A percentile compares a stretch with the other conserved stretches of the same genome.
These are phyloP conservation scores for Aureobasidium sp. DNA, from an alignment of 2,329 filamentous ascomycete genomes.

Conservation along the genomic window DNA sequence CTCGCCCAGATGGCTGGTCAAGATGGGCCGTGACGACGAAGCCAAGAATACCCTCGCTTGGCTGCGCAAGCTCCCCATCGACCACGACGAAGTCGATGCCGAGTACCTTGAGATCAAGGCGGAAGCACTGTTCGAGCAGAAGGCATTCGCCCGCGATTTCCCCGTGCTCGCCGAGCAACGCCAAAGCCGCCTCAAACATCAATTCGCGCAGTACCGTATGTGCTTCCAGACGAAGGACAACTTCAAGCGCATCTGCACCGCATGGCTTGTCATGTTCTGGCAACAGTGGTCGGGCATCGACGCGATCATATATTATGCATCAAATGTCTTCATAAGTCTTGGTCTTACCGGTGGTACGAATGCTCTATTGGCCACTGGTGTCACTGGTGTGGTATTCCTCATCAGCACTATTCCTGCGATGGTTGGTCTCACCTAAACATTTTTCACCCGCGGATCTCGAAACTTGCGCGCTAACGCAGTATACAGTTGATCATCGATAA, in stretches of 20 bases:
- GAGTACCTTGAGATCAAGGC: constrained; percentile 82
- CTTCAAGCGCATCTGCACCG: constrained; percentile 59
- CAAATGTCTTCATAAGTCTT: constrained; percentile 42
- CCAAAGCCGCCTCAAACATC: constrained; percentile 44
- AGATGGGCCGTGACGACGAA: constrained; percentile 63
- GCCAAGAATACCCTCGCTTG: constrained; percentile 55
- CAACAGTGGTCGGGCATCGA: constrained; percentile 48
- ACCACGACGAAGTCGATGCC: constrained; percentile 63
- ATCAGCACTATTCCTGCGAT: constrained; percentile 60
- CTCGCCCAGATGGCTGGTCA: constrained; percentile 67
- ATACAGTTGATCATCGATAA: constrained; percentile 48
- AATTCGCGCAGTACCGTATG: constrained; percentile 45
- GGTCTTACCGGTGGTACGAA: constrained; percentile 41
- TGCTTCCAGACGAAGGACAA: constrained; percentile 54
- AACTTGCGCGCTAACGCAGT: constrained; percentile 37
- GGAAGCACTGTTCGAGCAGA: constrained; percentile 70
- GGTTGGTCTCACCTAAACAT: constrained; percentile 27
- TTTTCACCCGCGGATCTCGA: constrained; percentile 48
- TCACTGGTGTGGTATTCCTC: constrained; percentile 66
- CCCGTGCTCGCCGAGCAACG: constrained; percentile 54
- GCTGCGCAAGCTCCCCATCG: constrained; percentile 54
- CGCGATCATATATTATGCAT: constrained; percentile 42
- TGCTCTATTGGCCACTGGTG: constrained; percentile 61
- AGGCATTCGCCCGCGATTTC: constrained; percentile 50
- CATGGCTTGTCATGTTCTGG: constrained; percentile 41